These are phyloP conservation scores for Kernera saxatilis DNA, from an alignment of 345 rosid genomes.

Conservation along the genomic window DNA sequence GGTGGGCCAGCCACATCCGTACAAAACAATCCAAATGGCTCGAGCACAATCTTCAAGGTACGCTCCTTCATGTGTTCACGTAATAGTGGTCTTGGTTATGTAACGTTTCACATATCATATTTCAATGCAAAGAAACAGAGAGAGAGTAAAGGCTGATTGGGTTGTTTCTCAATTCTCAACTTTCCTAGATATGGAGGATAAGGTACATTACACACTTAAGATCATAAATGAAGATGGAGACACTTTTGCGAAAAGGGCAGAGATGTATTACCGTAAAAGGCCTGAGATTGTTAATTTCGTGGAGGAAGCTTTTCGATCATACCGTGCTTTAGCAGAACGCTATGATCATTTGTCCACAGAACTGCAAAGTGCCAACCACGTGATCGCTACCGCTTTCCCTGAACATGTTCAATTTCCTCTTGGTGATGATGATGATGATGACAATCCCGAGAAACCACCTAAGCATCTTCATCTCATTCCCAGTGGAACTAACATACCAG, in stretches of 20 bases:
- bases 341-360: constrained; percentile 62
- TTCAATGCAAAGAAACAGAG: neutral
- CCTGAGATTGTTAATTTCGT: constrained; percentile 65
- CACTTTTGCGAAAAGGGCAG: constrained; percentile 63
- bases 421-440: constrained; percentile 37
- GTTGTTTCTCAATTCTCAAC: neutral
- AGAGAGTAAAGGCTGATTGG: neutral
- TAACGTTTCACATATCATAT: neutral
- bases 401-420: constrained; percentile 52
- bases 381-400: constrained; percentile 71
- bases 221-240: constrained; percentile 72
- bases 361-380: constrained; percentile 65
- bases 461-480: constrained; percentile 6
- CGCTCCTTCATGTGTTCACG: neutral
- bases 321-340: constrained; percentile 76
- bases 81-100: neutral
- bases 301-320: constrained; percentile 62
- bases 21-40: constrained; percentile 92
- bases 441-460: constrained; percentile 14
- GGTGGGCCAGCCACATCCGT: constrained; percentile 91
- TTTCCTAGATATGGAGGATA: constrained; percentile 71
- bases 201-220: constrained; percentile 42
- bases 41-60: constrained; percentile 68
- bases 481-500: constrained; percentile 31
- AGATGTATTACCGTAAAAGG: constrained; percentile 71